phyloP scores from a whole-genome alignment of 1,284 basidiomycete species.

The Ustilago tritici region DNA sequence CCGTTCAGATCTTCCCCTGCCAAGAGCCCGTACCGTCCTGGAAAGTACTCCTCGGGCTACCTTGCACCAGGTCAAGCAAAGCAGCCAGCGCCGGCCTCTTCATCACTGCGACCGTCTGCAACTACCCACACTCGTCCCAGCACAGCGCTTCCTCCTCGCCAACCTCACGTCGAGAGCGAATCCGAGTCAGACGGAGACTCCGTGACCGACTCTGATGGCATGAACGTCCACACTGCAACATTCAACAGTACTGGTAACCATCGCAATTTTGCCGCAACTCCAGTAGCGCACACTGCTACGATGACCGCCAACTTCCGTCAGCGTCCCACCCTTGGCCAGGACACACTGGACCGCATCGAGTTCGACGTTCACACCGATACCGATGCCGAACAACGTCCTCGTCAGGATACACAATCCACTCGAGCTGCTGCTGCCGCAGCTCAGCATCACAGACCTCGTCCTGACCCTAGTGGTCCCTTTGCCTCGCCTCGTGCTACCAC shows the following conservation, averaged over 20 bases:
- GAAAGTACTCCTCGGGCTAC: slow-evolving; percentile 28
- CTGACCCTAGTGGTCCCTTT: slow-evolving; percentile 37
- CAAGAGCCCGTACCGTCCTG: slow-evolving; percentile 37
- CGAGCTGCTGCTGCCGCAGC: slow-evolving; percentile 7
- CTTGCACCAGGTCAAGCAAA: background rate
- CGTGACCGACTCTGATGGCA: slow-evolving; percentile 39
- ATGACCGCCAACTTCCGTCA: slow-evolving; percentile 32
- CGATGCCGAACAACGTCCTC: slow-evolving; percentile 31
- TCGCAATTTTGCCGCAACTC: slow-evolving; percentile 47
- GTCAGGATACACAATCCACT: slow-evolving; percentile 10
- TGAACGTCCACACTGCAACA: slow-evolving; percentile 27
- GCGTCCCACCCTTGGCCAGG: slow-evolving; percentile 45
- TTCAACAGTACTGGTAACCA: slow-evolving; percentile 56
- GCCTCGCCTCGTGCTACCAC: slow-evolving; percentile 34
- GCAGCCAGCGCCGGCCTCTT: slow-evolving; percentile 9
- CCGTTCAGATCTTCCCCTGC: slow-evolving; percentile 34
- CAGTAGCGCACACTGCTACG: slow-evolving; percentile 39
- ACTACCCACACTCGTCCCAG: slow-evolving; percentile 18
- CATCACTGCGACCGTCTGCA: slow-evolving; percentile 4
- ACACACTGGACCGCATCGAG: slow-evolving; percentile 47
- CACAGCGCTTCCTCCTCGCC: slow-evolving; percentile 18
- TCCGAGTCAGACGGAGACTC: slow-evolving; percentile 43
- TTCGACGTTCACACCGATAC: slow-evolving; percentile 47
- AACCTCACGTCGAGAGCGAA: slow-evolving; percentile 46
- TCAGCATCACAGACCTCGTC: slow-evolving; percentile 16